These are phyloP conservation scores for Sporisorium graminicola DNA, from an alignment of 1,284 basidiomycete species.

Conservation along the genomic window DNA sequence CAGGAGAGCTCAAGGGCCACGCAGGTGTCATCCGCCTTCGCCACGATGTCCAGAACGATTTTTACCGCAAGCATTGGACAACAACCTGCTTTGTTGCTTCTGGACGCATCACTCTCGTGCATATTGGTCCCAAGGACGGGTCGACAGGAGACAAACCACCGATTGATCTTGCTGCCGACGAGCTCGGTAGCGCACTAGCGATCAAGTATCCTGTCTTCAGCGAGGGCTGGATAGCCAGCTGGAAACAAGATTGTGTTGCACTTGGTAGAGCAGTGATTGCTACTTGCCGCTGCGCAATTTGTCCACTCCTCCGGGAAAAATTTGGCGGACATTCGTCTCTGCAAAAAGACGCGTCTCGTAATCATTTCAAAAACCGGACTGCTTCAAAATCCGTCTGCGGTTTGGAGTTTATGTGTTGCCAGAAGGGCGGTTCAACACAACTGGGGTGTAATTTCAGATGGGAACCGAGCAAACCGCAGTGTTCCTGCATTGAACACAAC, in stretches of 20 bases:
- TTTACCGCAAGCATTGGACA: not conserved
- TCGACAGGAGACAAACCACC: not conserved
- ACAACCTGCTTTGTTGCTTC: not conserved
- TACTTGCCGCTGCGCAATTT: too few relatives aligned
- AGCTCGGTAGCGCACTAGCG: not conserved
- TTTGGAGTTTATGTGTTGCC: too few relatives aligned
- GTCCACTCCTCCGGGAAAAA: too few relatives aligned
- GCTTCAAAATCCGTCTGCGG: too few relatives aligned
- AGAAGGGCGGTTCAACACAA: too few relatives aligned
- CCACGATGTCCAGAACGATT: not conserved
- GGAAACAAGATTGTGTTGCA: not conserved
- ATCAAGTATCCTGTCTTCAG: not conserved
- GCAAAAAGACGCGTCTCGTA: too few relatives aligned
- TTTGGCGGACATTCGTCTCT: too few relatives aligned
- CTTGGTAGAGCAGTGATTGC: not conserved
- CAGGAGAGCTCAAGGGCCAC: not conserved
- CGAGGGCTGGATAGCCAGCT: not conserved
- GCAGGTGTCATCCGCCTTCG: not conserved
- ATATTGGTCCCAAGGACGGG: not conserved
- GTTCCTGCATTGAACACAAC: too few relatives aligned
- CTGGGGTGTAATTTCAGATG: too few relatives aligned
- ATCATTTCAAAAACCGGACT: too few relatives aligned
- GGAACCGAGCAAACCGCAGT: too few relatives aligned
- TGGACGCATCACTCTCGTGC: not conserved
- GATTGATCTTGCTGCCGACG: not conserved